Evolutionary conservation across 1,284 basidiomycete genomes (phyloP), one percentile per base, ranked within the genome.

Genomic region (Ustilago nuda): DNA sequence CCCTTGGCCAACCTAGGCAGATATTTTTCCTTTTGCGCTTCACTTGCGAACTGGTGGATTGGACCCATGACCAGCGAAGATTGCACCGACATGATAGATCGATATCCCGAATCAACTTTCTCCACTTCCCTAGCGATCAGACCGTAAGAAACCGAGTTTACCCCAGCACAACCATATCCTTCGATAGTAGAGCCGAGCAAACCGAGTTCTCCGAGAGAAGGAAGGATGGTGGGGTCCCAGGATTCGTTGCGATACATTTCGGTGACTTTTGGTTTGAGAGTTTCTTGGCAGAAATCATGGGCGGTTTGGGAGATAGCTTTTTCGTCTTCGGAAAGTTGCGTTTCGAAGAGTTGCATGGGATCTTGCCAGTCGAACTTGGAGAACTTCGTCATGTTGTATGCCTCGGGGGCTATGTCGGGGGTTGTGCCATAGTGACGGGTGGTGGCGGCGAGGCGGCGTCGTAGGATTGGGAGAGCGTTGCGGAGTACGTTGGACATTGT

Each of bases 61-160:
- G 96, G 94, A 84, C 96, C 94, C 95, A 99, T 99, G n/a, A 96
- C 94, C 37, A 99, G 89, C 6, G 94, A 96, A 0, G 93, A 94
- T 86, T 99, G 96, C 1, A 99, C 96, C 33, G 93, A 95, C 85
- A 95, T 92, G n/a, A 92, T 95, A 6, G 93, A 95, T 39, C 95
- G 92, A 85, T 97, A 98, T 3, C 96, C 96, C 1, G 94, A 97
- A 86, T 99, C 96, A 45, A 99, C 91, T 60, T 93, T 88, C 87
- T 98, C 95, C 5, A 99, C 92, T 86, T 98, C 95, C 53, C 96
- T 89, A 1, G 94, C 93, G 80, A 98, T 93, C 37, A 98, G 89
- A 8, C 96, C 96, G 82, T 98, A 98, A 0, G 95, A 93, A 23
- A 96, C 94, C 78, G 91, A 92, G 82, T 92, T 93, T 30, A 91